Evolutionary conservation across 2,329 filamentous ascomycete species (phyloP).

Genomic region (Zymoseptoria passerinii): DNA sequence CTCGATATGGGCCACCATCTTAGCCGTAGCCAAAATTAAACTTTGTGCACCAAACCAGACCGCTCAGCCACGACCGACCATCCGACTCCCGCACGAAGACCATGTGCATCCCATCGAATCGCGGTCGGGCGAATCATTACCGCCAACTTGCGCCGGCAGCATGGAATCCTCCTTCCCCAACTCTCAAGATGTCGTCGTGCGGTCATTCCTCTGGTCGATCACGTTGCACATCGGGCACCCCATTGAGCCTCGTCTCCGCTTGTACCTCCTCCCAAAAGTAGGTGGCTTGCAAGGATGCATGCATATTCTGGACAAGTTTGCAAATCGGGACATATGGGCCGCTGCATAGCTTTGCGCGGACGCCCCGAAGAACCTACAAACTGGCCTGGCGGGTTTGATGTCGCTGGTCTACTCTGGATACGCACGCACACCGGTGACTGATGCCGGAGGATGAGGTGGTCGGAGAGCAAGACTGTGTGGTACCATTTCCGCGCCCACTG

Average conservation of each 20-base stretch:
- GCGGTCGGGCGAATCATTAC: not conserved
- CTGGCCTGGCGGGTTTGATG: not conserved
- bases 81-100: not conserved
- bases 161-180: not conserved
- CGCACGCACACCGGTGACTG: constrained; percentile 1
- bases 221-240: not conserved
- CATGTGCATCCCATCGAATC: not conserved
- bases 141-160: constrained; percentile 2
- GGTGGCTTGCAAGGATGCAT: not conserved
- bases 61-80: constrained; percentile 2
- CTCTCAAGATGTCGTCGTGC: not conserved
- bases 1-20: too few relatives aligned
- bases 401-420: not conserved
- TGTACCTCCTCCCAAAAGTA: not conserved
- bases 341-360: not conserved
- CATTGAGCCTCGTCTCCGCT: not conserved
- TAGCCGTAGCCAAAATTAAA: constrained; percentile 5
- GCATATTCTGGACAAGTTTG: not conserved
- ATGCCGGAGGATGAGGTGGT: constrained; percentile 1
- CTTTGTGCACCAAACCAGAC: constrained; percentile 4
- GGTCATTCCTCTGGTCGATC: not conserved
- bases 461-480: constrained; percentile 10
- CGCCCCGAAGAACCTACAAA: not conserved
- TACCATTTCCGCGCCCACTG: constrained; percentile 10
- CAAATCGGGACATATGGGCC: not conserved